Evolutionary conservation across 129 eudicot species (phyloP).

Genomic region (Flaveria ramosissima): DNA sequence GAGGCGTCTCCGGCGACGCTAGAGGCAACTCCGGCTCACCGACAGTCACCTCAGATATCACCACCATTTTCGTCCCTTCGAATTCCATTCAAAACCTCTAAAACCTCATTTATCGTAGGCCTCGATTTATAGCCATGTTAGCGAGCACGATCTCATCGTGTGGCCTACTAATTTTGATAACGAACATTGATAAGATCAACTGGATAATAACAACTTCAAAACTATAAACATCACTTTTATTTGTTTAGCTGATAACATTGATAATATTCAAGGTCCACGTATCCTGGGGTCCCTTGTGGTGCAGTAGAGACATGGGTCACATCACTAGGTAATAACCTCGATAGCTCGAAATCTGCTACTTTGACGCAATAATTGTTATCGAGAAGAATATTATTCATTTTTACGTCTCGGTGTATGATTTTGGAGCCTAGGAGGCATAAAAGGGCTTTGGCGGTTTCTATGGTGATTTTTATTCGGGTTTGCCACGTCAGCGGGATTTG

Average conservation of each 20-base stretch:
- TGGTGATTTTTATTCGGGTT: constrained; percentile 67
- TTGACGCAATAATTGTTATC: constrained; percentile 47
- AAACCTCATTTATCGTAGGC: constrained; percentile 78
- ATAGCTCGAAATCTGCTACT: constrained; percentile 59
- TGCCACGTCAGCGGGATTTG: constrained; percentile 56
- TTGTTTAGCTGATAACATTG: constrained; percentile 79
- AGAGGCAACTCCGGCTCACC: constrained; percentile 30
- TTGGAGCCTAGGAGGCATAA: constrained; percentile 77
- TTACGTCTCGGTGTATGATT: constrained; percentile 56
- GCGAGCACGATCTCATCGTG: constrained; percentile 77
- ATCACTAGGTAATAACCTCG: constrained; percentile 63
- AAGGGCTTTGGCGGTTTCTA: constrained; percentile 80
- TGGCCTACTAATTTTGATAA: constrained; percentile 73
- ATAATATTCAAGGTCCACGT: no score
- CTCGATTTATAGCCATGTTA: constrained; percentile 64
- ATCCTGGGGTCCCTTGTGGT: constrained; percentile 96
- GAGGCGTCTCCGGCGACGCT: constrained; percentile 58
- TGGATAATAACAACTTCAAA: constrained; percentile 84
- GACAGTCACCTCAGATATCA: neutral
- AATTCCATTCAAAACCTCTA: constrained; percentile 52
- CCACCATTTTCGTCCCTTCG: constrained; percentile 30
- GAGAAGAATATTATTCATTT: constrained; percentile 51
- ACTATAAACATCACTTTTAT: constrained; percentile 88
- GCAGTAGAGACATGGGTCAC: constrained; percentile 87
- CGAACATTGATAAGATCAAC: constrained; percentile 85